Conservation (phyloP, 2,329 filamentous ascomycete species). For the Alternaria rosae region DNA sequence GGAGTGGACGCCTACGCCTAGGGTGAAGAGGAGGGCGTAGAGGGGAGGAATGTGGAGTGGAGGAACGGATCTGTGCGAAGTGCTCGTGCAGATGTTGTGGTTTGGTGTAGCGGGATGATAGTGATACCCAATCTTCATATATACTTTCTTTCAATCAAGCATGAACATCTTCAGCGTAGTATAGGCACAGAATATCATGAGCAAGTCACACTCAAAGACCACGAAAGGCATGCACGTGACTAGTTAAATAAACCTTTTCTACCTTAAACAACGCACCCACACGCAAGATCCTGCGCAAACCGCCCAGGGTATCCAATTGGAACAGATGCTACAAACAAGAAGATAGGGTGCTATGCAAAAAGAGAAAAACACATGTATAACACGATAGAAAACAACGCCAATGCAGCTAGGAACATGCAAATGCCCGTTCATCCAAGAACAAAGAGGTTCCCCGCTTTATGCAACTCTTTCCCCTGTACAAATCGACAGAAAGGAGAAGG, state of each 20-base stretch:
- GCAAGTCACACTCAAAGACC: neutral
- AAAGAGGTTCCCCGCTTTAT: neutral
- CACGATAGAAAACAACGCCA: neutral
- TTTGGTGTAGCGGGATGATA: neutral
- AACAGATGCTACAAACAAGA: neutral
- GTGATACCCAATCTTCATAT: neutral
- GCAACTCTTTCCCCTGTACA: neutral
- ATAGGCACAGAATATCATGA: no score
- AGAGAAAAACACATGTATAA: neutral
- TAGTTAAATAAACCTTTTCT: neutral
- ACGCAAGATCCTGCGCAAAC: neutral
- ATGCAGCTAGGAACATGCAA: neutral
- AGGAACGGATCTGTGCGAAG: conserved; percentile 26
- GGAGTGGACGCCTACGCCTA: conserved; percentile 43
- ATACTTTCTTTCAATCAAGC: neutral
- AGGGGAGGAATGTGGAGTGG: no score
- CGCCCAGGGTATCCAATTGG: neutral
- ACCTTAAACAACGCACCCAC: neutral
- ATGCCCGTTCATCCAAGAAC: neutral
- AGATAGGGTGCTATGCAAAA: neutral
- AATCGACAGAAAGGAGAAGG: neutral
- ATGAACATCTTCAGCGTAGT: neutral
- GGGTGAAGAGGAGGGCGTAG: conserved; percentile 18
- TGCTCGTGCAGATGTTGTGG: conserved; percentile 30
- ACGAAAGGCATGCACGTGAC: neutral